phyloP scores from a whole-genome alignment of 2,329 filamentous ascomycete genomes.

The Clonostachys chloroleuca region DNA sequence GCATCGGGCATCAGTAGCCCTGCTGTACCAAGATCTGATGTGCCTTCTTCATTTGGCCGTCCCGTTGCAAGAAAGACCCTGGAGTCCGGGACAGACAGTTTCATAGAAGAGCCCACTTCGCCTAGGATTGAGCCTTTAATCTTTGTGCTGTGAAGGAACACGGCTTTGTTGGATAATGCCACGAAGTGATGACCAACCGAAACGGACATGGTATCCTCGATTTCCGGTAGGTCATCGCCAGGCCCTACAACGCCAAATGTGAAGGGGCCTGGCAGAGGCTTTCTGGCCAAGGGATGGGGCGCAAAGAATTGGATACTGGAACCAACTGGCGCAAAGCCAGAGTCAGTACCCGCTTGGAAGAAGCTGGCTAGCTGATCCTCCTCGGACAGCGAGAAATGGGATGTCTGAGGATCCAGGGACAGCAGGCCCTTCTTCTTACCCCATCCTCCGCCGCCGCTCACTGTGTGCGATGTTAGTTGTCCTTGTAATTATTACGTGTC shows the following conservation, averaged over 20 bases:
- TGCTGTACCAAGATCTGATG: too few relatives aligned
- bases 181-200: conserved; percentile 44
- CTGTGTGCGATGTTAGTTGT: conserved; percentile 16
- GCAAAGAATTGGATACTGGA: conserved; percentile 65
- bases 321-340: conserved; percentile 55
- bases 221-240: background rate
- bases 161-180: conserved; percentile 54
- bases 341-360: conserved; percentile 30
- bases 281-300: background rate
- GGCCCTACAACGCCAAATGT: background rate
- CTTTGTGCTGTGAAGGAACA: conserved; percentile 24
- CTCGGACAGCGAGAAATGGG: conserved; percentile 36
- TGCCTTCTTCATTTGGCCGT: too few relatives aligned
- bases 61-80: conserved; percentile 9
- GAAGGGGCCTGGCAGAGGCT: background rate
- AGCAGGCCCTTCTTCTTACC: conserved; percentile 74
- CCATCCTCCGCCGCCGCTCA: conserved; percentile 84
- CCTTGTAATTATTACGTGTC: too few relatives aligned
- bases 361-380: conserved; percentile 50
- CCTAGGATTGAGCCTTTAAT: too few relatives aligned
- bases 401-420: conserved; percentile 68
- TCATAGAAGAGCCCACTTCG: too few relatives aligned
- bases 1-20: too few relatives aligned
- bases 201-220: background rate
- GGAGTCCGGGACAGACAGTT: conserved; percentile 27